Base-by-base conservation (phyloP, 495 filamentous ascomycete genomes). In the Podospora fimiseda region DNA sequence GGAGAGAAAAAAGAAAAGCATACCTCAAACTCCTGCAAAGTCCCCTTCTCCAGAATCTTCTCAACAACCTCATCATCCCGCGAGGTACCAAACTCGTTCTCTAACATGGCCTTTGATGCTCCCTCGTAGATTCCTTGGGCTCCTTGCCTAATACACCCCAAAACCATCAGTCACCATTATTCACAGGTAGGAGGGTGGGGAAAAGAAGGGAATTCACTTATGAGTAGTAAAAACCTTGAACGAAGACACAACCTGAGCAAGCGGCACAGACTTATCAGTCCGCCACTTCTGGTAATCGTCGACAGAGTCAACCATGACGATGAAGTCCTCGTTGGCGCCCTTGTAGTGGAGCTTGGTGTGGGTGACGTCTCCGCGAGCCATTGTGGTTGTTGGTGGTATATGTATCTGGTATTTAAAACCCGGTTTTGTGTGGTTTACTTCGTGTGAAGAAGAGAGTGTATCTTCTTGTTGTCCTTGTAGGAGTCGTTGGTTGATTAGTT, bases 191-290 rank as follows among this genome's bases (percentile, higher is more conserved):
- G 14, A 33, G 5, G 6, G 27, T 33, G 6, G 5, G 27, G 5
- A 4, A 39, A 24, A 30, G 23, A 24, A 40, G 16, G 2, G 16
- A 50, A 75, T 88, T 70, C 80, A 97, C 93, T 84, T 89, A 69
- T 95, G 87, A 33, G 90, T 93, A 2, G 86, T 75, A 56, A 96
- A 96, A 61, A 98, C 77, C 79, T 95, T 87, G 78, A 86, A 97
- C 9, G 87, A 80, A 48, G 83, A 87, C 21, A 96, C 77, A n/a
- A 98, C 89, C 57, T 96, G 80, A 1, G 85, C 77, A 18, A 97
- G 72, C 11, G 93, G 85, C 37, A 90, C 76, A 9, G 79, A 83
- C 61, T 82, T 82, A 74, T 98, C 91, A 14, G 70, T 72, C 72
- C 81, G 83, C 94, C 93, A 97, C 63, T 90, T 81, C 69, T 88